Base-by-base conservation (phyloP, 768 basidiomycete genomes). In the Pholiota molesta region DNA sequence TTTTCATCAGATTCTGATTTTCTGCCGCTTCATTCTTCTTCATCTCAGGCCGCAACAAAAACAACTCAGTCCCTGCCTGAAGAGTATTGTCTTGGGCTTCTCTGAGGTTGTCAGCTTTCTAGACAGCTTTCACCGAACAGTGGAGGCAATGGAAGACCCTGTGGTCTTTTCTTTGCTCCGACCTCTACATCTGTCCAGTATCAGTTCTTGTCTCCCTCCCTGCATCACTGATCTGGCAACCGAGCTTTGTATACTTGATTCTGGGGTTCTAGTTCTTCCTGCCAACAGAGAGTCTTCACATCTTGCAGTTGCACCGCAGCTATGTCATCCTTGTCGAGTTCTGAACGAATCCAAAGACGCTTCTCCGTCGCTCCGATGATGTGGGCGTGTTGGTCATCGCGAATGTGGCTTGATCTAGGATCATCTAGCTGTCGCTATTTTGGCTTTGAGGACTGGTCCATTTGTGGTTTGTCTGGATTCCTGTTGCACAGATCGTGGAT, bases 161-260 rank as follows among this genome's bases (percentile, higher is more conserved):
- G 8, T 52, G 49, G 49, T 52, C 49, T 52, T 21, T 31, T 23
- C 26, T 8, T 29, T 17, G n/a, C 23, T 37, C 14, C 6, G 53
- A 37, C 55, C 23, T 56, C 17, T 40, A 10, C 8, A 44, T 13
- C 31, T 49, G 28, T 31, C 56, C 33, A 29, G 17, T 44, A 19
- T 10, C 44, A n/a, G n/a, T 21, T 21, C 26, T 16, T 57, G 29
- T 47, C 29, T 40, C 2, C 44, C 56, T 47, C 40, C 55, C 37
- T 56, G 37, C 55, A 57, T 49, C 56, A 57, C 3, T 44, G 42
- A 57, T 47, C 56, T 57, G 17, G 44, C 35, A 45, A 19, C 44
- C 28, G 42, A 47, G 19, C 26, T 40, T 42, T 55, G 35, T 40
- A 37, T 17, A 21, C 35, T 23, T 8, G 28, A 11, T 13, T 17